These are phyloP conservation scores for Cyclotella baltica DNA, from an alignment of 108 stramenopile genomes.

Conservation along the genomic window DNA sequence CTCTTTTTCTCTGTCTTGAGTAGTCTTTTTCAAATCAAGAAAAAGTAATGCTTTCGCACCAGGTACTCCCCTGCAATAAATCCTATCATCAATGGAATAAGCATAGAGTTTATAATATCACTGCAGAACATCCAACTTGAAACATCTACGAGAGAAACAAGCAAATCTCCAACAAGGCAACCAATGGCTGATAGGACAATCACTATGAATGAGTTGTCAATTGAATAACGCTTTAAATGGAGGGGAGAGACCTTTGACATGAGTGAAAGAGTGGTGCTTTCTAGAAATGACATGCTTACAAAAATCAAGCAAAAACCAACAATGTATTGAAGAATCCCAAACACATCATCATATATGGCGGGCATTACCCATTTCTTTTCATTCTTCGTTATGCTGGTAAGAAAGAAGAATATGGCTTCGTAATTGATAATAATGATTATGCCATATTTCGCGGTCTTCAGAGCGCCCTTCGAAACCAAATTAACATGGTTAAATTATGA, in stretches of 20 bases:
- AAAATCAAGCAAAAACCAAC: conserved; percentile 33
- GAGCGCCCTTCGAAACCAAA: conserved; percentile 11
- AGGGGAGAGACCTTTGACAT: conserved; percentile 48
- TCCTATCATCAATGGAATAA: conserved; percentile 24
- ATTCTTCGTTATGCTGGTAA: conserved; percentile 18
- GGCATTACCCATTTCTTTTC: conserved; percentile 12
- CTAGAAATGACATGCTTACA: conserved; percentile 23
- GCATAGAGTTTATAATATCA: conserved; percentile 44
- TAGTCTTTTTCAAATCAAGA: conserved; percentile 57
- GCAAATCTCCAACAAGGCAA: conserved; percentile 31
- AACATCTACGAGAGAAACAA: conserved; percentile 27
- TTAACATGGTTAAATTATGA: not conserved
- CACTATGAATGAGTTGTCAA: conserved; percentile 44
- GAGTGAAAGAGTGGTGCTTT: conserved; percentile 37
- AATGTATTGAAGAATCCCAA: conserved; percentile 41
- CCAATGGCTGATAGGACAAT: conserved; percentile 33
- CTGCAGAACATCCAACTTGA: conserved; percentile 37
- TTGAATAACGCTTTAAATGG: conserved; percentile 41
- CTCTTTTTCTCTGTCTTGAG: too few species aligned
- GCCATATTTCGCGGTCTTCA: conserved; percentile 35
- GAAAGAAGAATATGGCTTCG: conserved; percentile 38
- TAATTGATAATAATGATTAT: conserved; percentile 50
- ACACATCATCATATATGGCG: conserved; percentile 30
- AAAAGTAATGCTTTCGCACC: conserved; percentile 54
- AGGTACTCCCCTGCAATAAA: conserved; percentile 37